These are phyloP conservation scores for Triticum timopheevii DNA, from an alignment of 176 grass and related monocot species.

Conservation along the genomic window DNA sequence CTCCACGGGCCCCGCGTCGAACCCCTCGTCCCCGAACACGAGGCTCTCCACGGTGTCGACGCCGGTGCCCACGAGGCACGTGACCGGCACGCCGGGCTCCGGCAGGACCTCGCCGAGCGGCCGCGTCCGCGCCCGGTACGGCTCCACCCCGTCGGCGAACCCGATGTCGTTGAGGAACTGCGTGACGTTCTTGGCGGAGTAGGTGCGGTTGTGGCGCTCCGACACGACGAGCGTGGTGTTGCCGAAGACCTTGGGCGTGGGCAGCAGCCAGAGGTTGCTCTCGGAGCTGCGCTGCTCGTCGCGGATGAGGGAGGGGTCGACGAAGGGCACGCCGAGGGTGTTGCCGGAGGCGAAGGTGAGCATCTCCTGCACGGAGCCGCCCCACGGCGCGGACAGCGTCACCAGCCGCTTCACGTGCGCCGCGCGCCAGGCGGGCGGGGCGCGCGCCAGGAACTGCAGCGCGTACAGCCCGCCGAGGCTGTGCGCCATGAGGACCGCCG, in stretches of 20 bases:
- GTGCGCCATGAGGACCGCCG: slow-evolving; percentile 70
- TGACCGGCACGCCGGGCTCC: slow-evolving; percentile 59
- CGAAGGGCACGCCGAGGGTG: slow-evolving; percentile 61
- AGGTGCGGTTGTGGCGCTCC: slow-evolving; percentile 33
- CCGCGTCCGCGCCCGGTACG: slow-evolving; percentile 45
- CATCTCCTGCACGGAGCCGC: slow-evolving; percentile 70
- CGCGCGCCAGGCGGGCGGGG: slow-evolving; percentile 37
- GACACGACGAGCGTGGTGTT: slow-evolving; percentile 56
- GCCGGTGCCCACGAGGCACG: slow-evolving; percentile 64
- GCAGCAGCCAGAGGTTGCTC: slow-evolving; percentile 95
- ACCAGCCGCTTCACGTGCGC: slow-evolving; percentile 60
- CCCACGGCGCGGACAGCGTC: slow-evolving; percentile 71
- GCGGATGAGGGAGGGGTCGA: slow-evolving; percentile 60
- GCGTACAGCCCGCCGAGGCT: slow-evolving; percentile 76
- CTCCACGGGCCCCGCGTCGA: slow-evolving; percentile 40
- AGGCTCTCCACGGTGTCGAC: slow-evolving; percentile 59
- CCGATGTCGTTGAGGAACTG: slow-evolving; percentile 83
- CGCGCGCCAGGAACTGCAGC: slow-evolving; percentile 67
- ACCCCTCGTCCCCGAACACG: slow-evolving; percentile 44
- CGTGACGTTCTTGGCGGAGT: slow-evolving; percentile 63
- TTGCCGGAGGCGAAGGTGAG: slow-evolving; percentile 69
- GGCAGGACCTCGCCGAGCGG: slow-evolving; percentile 65
- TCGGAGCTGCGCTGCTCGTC: slow-evolving; percentile 58
- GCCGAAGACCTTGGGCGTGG: slow-evolving; percentile 49
- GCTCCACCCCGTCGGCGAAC: slow-evolving; percentile 56